These are phyloP conservation scores for Raddia distichophylla DNA, from an alignment of 176 grass and related monocot genomes.

Conservation along the genomic window DNA sequence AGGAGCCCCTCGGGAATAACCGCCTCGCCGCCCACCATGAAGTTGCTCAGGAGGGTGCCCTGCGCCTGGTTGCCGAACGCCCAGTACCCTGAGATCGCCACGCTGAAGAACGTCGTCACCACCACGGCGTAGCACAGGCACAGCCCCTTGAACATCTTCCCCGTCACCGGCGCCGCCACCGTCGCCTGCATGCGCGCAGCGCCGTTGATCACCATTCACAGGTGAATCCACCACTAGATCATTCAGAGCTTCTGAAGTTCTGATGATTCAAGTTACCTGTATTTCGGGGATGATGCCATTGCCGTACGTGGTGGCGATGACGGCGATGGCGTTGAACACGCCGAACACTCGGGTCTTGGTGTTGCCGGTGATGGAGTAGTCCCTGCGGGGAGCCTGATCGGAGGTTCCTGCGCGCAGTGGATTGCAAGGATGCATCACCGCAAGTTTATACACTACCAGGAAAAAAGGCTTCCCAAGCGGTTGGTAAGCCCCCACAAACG, in stretches of 20 bases:
- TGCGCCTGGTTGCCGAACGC: constrained; percentile 76
- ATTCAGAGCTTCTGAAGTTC: not conserved
- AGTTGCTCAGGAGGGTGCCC: constrained; percentile 68
- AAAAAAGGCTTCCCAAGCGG: no score
- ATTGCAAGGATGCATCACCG: not conserved
- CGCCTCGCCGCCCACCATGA: constrained; percentile 57
- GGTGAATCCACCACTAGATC: not conserved
- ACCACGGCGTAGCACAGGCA: constrained; percentile 78
- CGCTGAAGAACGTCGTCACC: constrained; percentile 83
- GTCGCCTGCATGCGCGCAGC: constrained; percentile 54
- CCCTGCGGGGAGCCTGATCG: constrained; percentile 43
- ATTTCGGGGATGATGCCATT: constrained; percentile 95
- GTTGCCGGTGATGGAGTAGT: constrained; percentile 67
- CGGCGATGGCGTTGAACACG: constrained; percentile 75
- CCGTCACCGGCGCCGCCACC: constrained; percentile 72
- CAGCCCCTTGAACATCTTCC: constrained; percentile 95
- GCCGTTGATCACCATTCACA: not conserved
- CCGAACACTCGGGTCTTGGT: constrained; percentile 55
- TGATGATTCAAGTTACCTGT: constrained; percentile 46
- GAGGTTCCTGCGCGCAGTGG: constrained; percentile 50
- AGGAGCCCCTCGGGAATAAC: constrained; percentile 71
- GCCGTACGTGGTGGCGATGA: constrained; percentile 90
- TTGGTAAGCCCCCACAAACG: no score
- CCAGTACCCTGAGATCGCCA: constrained; percentile 94
- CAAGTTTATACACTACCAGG: no score